Evolutionary conservation across 164 flowering plant genomes (phyloP), one percentile per base, ranked within the genome.

Genomic region (Litsea cubeba): DNA sequence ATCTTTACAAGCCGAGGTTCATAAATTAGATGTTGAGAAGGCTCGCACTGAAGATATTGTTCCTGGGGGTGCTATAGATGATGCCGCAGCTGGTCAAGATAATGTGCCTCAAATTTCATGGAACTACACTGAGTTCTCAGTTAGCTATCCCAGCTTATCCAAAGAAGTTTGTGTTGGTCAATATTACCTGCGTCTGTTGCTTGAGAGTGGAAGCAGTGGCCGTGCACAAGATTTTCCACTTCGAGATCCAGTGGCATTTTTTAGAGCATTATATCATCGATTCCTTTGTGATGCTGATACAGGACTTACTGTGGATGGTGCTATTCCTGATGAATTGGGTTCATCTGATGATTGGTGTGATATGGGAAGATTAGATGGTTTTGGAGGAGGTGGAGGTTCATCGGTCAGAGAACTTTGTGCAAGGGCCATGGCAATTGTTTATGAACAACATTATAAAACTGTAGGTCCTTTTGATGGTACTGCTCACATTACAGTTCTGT

Each of bases 311-410:
- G 97, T 95, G 28, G 98, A 92, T 83, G 99, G 98, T 75, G 89
- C 97, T 71, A 86, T 95, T 70, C 99, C 98, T 73, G 98, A 93
- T 87, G 97, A 93, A 81, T 74, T 92, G 83, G 97, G 99, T 23
- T 80, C 94, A 68, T 92, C 97, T 81, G 99, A 93, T 85, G 98
- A 95, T 88, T 95, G 99, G 98, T 93, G 99, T 87, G 99, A 95
- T 81, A 89, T 93, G 95, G 97, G 97, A 74, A 83, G 99, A 76
- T 82, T 93, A 77, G 99, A 95, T 92, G 99, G 99, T 62, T 95
- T 95, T 94, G 98, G 98, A 25, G 98, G 99, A 70, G 98, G 94
- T 50, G 99, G 98, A 51, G 99, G 96, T 12, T 88, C 88, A 76
- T 93, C 97, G 50, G 99, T 95, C 7, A 86, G 99, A 77, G 99